These are phyloP conservation scores for Aschersonia sp. DNA, from an alignment of 2,329 filamentous ascomycete species.

Conservation along the genomic window DNA sequence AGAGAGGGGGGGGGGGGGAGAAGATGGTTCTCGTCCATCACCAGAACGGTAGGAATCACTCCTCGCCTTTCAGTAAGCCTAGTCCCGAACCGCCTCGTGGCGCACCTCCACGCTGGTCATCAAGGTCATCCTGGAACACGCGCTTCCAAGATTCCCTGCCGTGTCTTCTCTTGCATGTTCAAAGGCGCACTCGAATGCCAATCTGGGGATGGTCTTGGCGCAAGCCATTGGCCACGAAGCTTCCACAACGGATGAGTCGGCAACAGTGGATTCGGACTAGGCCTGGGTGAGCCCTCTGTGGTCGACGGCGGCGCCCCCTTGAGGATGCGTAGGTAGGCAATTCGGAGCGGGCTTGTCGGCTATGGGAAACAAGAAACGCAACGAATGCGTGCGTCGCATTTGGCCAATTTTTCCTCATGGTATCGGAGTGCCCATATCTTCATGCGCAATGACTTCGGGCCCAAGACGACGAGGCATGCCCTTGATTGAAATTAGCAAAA, in stretches of 20 bases:
- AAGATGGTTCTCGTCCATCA: no score
- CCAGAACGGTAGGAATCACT: no score
- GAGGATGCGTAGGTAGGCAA: not conserved
- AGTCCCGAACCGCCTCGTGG: not conserved
- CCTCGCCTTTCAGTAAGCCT: not conserved
- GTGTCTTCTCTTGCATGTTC: not conserved
- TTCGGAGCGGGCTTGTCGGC: not conserved
- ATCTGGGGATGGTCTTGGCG: constrained; percentile 3
- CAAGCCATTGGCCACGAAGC: constrained; percentile 2
- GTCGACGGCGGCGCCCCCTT: not conserved
- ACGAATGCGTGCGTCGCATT: not conserved
- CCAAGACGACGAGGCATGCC: no score
- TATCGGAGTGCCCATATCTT: not conserved
- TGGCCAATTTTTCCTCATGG: not conserved
- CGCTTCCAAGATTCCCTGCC: not conserved
- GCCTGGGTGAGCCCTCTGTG: not conserved
- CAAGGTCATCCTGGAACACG: not conserved
- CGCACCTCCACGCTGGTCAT: not conserved
- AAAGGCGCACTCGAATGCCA: not conserved
- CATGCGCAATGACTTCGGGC: not conserved
- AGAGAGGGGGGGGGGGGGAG: no score
- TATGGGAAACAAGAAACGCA: not conserved
- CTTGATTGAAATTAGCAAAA: no score
- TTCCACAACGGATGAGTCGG: constrained; percentile 4
- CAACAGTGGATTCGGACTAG: not conserved